Base-by-base conservation (phyloP, 2,329 filamentous ascomycete species). In the Phoma herbarum region DNA sequence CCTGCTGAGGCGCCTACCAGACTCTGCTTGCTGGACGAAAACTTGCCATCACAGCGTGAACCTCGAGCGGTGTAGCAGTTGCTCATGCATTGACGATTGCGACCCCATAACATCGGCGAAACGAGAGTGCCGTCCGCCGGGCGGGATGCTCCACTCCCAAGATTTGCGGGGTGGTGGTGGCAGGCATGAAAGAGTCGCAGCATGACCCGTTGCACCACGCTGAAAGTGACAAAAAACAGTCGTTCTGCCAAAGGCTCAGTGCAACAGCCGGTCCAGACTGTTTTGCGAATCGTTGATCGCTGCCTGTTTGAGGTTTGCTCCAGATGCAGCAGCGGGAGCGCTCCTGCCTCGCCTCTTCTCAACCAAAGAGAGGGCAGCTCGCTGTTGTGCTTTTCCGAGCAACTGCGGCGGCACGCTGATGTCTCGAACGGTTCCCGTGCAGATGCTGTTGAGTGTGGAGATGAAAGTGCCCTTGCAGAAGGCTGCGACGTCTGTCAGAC, bases 101-200 rank as follows among this genome's bases (percentile, higher is more conserved):
- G 51, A 63, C 44, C 50, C 62, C 31, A 61, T 50, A 57, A 52
- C 20, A 60, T 72, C 67, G 70, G 71, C 59, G 68, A 72, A 70
- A 69, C 64, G 39, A 44, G 60, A 57, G 14, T 31, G 58, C 70
- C 70, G 69, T 55, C 22, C 58, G 57, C 69, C 68, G 68, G 10
- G 63, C 60, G 59, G 52, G 37, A 37, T 49, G 37, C 39, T 48
- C 45, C 45, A 37, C 52, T 50, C 28, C 39, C 45, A 56, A 35
- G 52, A 39, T 29, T 50, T 62, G 61, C 60, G 63, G 63, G 67
- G 66, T 53, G 46, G 44, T 45, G 58, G 46, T 18, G 26, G 26
- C 26, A 48, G 43, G 53, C 45, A 49, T 50, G 46, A 37, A 45
- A 55, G 28, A 43, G 57, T 43, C 48, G 47, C 39, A 59, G 47